These are phyloP conservation scores for Talaromyces amestolkiae DNA, from an alignment of 2,329 filamentous ascomycete genomes.

Conservation along the genomic window DNA sequence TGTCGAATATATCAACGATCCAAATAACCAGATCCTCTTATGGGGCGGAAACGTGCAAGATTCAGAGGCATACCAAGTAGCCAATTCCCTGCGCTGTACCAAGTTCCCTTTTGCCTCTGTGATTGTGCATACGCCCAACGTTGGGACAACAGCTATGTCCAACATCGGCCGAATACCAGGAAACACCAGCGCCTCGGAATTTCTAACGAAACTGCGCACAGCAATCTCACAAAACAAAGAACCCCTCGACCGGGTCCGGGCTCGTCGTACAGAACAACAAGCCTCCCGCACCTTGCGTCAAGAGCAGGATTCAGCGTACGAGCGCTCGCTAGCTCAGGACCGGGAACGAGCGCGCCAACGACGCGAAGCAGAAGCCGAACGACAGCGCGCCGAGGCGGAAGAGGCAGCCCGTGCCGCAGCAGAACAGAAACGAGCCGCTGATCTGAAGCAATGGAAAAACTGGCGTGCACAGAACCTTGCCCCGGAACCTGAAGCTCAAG, in stretches of 20 bases:
- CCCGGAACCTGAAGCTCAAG: slow-evolving; percentile 68
- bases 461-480: slow-evolving; percentile 72
- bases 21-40: slow-evolving; percentile 74
- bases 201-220: slow-evolving; percentile 70
- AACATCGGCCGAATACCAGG: slow-evolving; percentile 78
- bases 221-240: slow-evolving; percentile 74
- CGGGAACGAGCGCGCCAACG: slow-evolving; percentile 75
- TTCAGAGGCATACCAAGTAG: slow-evolving; percentile 89
- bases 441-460: slow-evolving; percentile 68
- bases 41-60: slow-evolving; percentile 95
- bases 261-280: slow-evolving; percentile 74
- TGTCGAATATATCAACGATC: slow-evolving; percentile 68
- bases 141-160: slow-evolving; percentile 84
- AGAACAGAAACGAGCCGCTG: slow-evolving; percentile 55
- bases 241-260: slow-evolving; percentile 71
- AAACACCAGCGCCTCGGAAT: slow-evolving; percentile 65
- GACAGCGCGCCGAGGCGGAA: slow-evolving; percentile 62
- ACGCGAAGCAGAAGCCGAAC: slow-evolving; percentile 69
- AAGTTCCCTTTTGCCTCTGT: slow-evolving; percentile 89
- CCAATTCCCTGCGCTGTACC: slow-evolving; percentile 80
- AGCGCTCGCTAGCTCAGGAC: slow-evolving; percentile 83
- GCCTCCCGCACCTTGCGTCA: slow-evolving; percentile 76
- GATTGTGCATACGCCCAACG: slow-evolving; percentile 81
- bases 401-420: slow-evolving; percentile 64
- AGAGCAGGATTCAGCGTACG: slow-evolving; percentile 90